These are phyloP conservation scores for Aureobasidium sp. DNA, from an alignment of 2,329 filamentous ascomycete species.

Conservation along the genomic window DNA sequence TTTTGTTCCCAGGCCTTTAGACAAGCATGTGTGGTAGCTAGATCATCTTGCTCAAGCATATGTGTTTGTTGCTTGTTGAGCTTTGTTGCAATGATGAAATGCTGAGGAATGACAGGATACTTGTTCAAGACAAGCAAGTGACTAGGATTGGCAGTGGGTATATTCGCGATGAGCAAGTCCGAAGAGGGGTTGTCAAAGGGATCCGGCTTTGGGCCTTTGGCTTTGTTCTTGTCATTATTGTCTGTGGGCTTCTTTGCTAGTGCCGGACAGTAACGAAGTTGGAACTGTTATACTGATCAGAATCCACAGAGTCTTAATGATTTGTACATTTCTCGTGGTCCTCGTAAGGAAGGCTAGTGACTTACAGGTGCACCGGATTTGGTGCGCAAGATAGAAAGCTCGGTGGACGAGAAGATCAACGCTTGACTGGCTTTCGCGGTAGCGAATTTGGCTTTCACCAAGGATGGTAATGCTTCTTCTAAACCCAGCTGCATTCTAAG, in stretches of 20 bases:
- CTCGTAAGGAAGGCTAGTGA: neutral
- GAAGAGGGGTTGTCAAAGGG: conserved; percentile 56
- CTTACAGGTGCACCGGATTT: conserved; percentile 6
- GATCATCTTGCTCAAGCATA: conserved; percentile 51
- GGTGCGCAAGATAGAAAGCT: conserved; percentile 27
- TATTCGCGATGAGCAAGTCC: conserved; percentile 43
- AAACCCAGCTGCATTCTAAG: conserved; percentile 13
- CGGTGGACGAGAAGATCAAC: conserved; percentile 32
- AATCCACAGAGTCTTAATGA: neutral
- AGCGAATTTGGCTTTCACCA: conserved; percentile 30
- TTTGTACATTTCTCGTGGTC: neutral
- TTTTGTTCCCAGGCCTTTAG: conserved; percentile 45
- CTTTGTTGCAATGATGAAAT: conserved; percentile 65
- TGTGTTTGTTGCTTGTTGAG: conserved; percentile 56
- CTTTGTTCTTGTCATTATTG: conserved; percentile 28
- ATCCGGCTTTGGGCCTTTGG: conserved; percentile 40
- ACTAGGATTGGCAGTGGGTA: conserved; percentile 34
- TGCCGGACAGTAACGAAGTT: conserved; percentile 62
- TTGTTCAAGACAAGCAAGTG: conserved; percentile 67
- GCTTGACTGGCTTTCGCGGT: conserved; percentile 27
- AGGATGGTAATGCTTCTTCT: conserved; percentile 12
- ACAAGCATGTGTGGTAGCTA: conserved; percentile 54
- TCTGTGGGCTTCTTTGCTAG: conserved; percentile 55
- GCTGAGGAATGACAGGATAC: conserved; percentile 61
- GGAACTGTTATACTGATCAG: conserved; percentile 47